A percentile compares a stretch with the other conserved stretches of the same genome.
phyloP scores from a whole-genome alignment of 371 early-diverging fungal genomes.

The Mortierella sp. region DNA sequence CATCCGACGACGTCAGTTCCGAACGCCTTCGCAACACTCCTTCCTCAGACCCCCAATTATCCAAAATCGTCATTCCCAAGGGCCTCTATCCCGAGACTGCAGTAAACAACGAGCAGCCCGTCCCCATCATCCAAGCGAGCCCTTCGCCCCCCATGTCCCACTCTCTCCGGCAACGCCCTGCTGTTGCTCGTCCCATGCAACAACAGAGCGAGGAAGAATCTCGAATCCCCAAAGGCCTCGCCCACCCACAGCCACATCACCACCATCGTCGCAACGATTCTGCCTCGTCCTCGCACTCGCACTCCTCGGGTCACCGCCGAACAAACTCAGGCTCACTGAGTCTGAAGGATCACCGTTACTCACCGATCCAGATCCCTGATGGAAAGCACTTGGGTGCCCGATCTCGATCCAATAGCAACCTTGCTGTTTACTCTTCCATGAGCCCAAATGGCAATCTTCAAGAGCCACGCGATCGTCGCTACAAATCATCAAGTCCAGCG shows the following conservation, averaged over 20 bases:
- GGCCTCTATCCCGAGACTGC: slow-evolving; percentile 68
- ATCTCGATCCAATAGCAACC: slow-evolving; percentile 56
- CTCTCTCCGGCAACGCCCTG: slow-evolving; percentile 46
- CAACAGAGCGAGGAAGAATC: slow-evolving; percentile 34
- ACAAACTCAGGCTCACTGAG: slow-evolving; percentile 48
- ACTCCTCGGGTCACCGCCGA: slow-evolving; percentile 42
- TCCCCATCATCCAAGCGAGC: slow-evolving; percentile 28
- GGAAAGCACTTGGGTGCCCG: slow-evolving; percentile 41
- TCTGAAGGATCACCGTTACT: slow-evolving; percentile 54
- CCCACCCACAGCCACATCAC: slow-evolving; percentile 34
- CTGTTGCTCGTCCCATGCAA: slow-evolving; percentile 38
- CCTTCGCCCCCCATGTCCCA: slow-evolving; percentile 61
- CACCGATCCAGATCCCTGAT: slow-evolving; percentile 46
- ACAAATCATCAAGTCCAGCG: slow-evolving; percentile 42
- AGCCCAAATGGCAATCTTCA: slow-evolving; percentile 26
- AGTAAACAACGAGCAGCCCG: slow-evolving; percentile 14
- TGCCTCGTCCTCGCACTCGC: slow-evolving; percentile 31
- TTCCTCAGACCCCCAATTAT: slow-evolving; percentile 61
- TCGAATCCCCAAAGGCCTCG: slow-evolving; percentile 17
- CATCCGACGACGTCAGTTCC: slow-evolving; percentile 75
- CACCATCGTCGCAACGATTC: slow-evolving; percentile 46
- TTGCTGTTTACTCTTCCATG: slow-evolving; percentile 22
- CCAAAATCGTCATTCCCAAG: slow-evolving; percentile 64
- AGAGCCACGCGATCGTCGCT: slow-evolving; percentile 28
- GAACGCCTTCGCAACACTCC: slow-evolving; percentile 64